Conservation (phyloP, 805 yeast genomes). For the Spathaspora girioi region DNA sequence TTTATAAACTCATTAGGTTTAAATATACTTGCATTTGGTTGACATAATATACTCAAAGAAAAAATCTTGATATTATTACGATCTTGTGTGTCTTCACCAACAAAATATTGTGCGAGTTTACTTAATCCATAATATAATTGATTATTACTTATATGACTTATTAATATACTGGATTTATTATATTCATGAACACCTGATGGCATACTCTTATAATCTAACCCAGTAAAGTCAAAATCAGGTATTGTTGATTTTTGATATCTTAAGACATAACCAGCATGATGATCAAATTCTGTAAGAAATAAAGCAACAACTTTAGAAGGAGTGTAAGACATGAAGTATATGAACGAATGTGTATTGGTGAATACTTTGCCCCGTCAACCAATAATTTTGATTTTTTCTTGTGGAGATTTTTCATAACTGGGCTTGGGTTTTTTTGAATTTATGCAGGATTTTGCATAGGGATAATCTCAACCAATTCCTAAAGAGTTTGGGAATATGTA, state of each 20-base stretch:
- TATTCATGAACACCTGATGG: conserved; percentile 42
- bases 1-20: conserved; percentile 31
- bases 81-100: conserved; percentile 8
- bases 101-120: conserved; percentile 23
- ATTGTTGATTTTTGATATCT: conserved; percentile 28
- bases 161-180: conserved; percentile 23
- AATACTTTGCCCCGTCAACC: background rate
- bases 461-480: no score
- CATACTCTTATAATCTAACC: conserved; percentile 35
- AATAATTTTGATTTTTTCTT: background rate
- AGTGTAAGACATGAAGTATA: conserved; percentile 5
- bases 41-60: conserved; percentile 34
- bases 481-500: no score
- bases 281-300: conserved; percentile 35
- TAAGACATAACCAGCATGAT: conserved; percentile 30
- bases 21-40: conserved; percentile 26
- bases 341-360: background rate
- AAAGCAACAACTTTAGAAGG: conserved; percentile 28
- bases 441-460: background rate
- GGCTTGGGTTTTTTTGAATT: no score
- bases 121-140: conserved; percentile 32
- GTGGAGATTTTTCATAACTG: background rate
- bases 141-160: conserved; percentile 23
- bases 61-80: conserved; percentile 35
- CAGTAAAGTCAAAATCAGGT: conserved; percentile 18